Percentiles rank a stretch among this genome's conserved stretches.
Conservation (phyloP, 1,139 yeast species). For the Suhomyces chickasaworum region DNA sequence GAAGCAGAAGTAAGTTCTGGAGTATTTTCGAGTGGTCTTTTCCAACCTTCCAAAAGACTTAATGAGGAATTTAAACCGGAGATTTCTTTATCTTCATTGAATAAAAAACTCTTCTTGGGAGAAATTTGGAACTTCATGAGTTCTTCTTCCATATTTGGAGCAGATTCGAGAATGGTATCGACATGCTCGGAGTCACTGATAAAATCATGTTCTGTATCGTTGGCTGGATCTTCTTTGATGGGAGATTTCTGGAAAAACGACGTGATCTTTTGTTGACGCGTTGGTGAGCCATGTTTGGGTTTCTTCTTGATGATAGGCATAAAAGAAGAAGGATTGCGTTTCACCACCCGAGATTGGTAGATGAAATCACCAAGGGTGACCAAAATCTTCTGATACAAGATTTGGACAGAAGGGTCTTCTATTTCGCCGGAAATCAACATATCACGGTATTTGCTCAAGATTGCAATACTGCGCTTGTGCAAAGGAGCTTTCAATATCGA, state of each 20-base stretch:
- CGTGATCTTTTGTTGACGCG: constrained; percentile 16
- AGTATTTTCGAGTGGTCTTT: background rate
- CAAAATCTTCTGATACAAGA: constrained; percentile 9
- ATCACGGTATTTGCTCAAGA: constrained; percentile 21
- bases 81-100: constrained; percentile 14
- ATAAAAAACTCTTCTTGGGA: constrained; percentile 5
- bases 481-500: constrained; percentile 26
- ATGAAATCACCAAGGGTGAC: constrained; percentile 16
- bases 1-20: background rate
- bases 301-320: constrained; percentile 13
- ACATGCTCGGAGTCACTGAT: constrained; percentile 36
- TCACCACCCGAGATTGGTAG: constrained; percentile 12
- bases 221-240: background rate
- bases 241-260: constrained; percentile 16
- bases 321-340: constrained; percentile 4
- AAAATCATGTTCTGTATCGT: constrained; percentile 15
- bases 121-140: constrained; percentile 18
- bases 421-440: constrained; percentile 1
- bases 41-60: constrained; percentile 15
- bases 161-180: constrained; percentile 12
- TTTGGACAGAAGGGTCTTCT: constrained; percentile 4
- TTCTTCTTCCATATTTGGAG: constrained; percentile 24
- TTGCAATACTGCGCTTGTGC: constrained; percentile 22
- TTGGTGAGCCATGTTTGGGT: constrained; percentile 12
- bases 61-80: constrained; percentile 23